Evolutionary conservation across 768 basidiomycete species (phyloP).

Genomic region (Mycena latifolia): DNA sequence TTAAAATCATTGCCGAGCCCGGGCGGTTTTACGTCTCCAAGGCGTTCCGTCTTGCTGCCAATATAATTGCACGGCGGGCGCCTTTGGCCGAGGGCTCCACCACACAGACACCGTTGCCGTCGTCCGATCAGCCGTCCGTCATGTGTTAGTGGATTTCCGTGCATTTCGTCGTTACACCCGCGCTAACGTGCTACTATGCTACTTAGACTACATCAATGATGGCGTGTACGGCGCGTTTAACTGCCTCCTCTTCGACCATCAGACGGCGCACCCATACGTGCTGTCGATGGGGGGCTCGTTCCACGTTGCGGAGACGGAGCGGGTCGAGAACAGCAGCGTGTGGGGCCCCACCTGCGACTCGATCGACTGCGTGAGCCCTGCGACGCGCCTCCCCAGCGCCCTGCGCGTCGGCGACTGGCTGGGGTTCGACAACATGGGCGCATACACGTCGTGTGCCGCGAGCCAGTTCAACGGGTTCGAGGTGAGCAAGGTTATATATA

Average conservation of each 20-base stretch:
- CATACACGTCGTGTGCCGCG: constrained; percentile 96
- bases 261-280: constrained; percentile 87
- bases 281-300: constrained; percentile 78
- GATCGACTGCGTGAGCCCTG: constrained; percentile 89
- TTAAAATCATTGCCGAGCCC: constrained; percentile 95
- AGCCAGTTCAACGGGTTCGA: constrained; percentile 96
- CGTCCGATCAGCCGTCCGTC: constrained; percentile 63
- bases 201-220: constrained; percentile 98
- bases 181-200: constrained; percentile 26
- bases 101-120: no score
- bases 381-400: constrained; percentile 69
- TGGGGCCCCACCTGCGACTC: constrained; percentile 99
- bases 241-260: constrained; percentile 98
- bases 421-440: constrained; percentile 96
- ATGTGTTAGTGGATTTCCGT: constrained; percentile 83
- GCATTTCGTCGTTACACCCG: constrained; percentile 37
- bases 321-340: constrained; percentile 70
- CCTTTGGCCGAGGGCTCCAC: constrained; percentile 58
- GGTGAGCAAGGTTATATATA: constrained; percentile 76
- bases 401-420: constrained; percentile 97
- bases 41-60: constrained; percentile 92
- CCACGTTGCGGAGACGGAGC: constrained; percentile 55
- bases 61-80: constrained; percentile 91
- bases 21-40: constrained; percentile 94
- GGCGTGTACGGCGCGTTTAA: constrained; percentile 98